These are phyloP conservation scores for Acacia crassicarpa DNA, from an alignment of 306 rosid genomes.

Conservation along the genomic window DNA sequence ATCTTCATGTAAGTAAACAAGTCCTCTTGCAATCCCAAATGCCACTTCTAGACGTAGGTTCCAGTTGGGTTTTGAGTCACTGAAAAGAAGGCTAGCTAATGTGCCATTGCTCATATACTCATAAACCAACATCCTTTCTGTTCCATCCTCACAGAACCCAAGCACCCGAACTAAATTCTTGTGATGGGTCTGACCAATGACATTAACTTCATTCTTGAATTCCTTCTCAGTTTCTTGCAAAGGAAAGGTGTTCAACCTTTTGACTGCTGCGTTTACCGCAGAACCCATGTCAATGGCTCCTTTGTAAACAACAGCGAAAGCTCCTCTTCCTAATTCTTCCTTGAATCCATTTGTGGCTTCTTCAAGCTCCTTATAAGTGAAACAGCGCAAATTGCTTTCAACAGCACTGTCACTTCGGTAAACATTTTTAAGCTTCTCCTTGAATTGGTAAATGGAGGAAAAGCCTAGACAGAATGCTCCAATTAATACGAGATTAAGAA, in stretches of 20 bases:
- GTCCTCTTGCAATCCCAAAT: conserved; percentile 39
- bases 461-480: conserved; percentile 22
- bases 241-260: conserved; percentile 38
- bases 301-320: conserved; percentile 46
- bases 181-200: conserved; percentile 44
- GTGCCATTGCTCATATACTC: conserved; percentile 49
- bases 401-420: neutral
- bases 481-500: conserved; percentile 32
- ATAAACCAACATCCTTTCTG: conserved; percentile 36
- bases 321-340: conserved; percentile 34
- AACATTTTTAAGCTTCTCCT: conserved; percentile 13
- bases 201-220: conserved; percentile 43
- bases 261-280: conserved; percentile 37
- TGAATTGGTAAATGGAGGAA: conserved; percentile 2
- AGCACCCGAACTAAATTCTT: conserved; percentile 42
- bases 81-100: conserved; percentile 37
- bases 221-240: conserved; percentile 43
- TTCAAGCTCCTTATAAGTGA: conserved; percentile 39
- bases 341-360: conserved; percentile 40
- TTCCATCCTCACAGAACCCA: conserved; percentile 35
- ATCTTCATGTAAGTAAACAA: conserved; percentile 44
- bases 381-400: conserved; percentile 37
- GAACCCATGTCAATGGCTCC: conserved; percentile 29
- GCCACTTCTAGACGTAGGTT: conserved; percentile 34
- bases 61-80: conserved; percentile 37